A percentile compares a stretch with the other conserved stretches of the same genome.
These are phyloP conservation scores for Backusella circina DNA, from an alignment of 192 early-diverging fungal genomes.

Conservation along the genomic window DNA sequence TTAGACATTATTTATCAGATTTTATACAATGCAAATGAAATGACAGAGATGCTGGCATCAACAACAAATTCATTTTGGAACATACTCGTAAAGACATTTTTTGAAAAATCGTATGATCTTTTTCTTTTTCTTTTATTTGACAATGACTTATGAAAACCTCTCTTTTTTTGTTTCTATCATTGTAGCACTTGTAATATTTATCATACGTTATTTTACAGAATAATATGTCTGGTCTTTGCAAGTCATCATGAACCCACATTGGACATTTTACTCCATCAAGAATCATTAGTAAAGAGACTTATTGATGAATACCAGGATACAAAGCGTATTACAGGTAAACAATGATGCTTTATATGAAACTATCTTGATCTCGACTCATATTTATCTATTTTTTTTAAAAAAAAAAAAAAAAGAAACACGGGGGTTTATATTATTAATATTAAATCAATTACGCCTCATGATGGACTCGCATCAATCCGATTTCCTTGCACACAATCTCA, in stretches of 20 bases:
- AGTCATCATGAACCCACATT: conserved; percentile 19
- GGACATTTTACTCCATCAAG: conserved; percentile 8
- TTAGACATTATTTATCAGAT: conserved; percentile 24
- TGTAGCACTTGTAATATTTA: conserved; percentile 31
- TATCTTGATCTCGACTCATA: background rate
- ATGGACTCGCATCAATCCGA: conserved; percentile 9
- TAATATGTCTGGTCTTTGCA: conserved; percentile 13
- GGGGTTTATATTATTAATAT: conserved; percentile 28
- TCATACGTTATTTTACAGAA: conserved; percentile 30
- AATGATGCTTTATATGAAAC: background rate
- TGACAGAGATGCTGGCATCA: conserved; percentile 9
- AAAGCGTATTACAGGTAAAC: conserved; percentile 18
- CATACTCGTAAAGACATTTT: conserved; percentile 28
- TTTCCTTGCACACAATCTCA: conserved; percentile 9
- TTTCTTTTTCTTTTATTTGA: background rate
- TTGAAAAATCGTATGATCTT: conserved; percentile 28
- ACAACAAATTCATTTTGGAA: conserved; percentile 29
- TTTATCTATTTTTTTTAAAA: background rate
- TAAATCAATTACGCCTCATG: conserved; percentile 26
- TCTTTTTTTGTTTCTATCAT: background rate
- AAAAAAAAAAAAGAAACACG: conserved; percentile 10
- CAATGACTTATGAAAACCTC: background rate
- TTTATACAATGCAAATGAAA: conserved; percentile 4
- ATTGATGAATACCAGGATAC: conserved; percentile 25
- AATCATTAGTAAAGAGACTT: conserved; percentile 20